Conservation (phyloP, 1,284 basidiomycete species). For the Cutaneotrichosporon sp. region DNA sequence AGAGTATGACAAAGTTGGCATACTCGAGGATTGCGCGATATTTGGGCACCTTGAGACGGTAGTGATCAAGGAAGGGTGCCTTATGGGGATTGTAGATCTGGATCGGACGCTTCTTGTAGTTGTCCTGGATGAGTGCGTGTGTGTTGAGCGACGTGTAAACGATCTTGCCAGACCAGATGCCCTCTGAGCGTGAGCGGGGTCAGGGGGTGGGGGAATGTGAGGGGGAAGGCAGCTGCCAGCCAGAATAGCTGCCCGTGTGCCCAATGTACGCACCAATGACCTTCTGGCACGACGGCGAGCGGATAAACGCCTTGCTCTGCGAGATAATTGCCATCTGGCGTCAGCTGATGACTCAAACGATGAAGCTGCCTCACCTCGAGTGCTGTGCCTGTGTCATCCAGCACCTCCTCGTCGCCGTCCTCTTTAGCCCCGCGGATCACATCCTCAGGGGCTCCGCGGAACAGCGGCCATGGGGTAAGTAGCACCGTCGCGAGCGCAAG, state of each 20-base stretch:
- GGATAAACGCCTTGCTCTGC: conserved; percentile 80
- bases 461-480: conserved; percentile 84
- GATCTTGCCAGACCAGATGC: conserved; percentile 66
- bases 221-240: neutral
- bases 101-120: conserved; percentile 86
- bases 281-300: conserved; percentile 78
- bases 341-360: neutral
- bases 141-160: conserved; percentile 84
- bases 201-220: no score
- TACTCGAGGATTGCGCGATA: conserved; percentile 88
- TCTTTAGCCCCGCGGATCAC: conserved; percentile 65
- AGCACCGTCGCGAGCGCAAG: conserved; percentile 75
- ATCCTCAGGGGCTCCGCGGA: conserved; percentile 71
- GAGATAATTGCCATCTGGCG: conserved; percentile 73
- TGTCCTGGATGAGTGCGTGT: conserved; percentile 85
- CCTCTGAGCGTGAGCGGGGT: conserved; percentile 41
- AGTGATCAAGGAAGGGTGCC: conserved; percentile 88
- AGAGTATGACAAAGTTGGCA: conserved; percentile 74
- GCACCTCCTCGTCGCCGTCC: conserved; percentile 64
- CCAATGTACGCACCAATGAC: conserved; percentile 62
- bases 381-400: conserved; percentile 79
- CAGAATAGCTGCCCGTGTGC: no score
- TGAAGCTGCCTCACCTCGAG: conserved; percentile 60
- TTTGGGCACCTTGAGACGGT: conserved; percentile 87
- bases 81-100: conserved; percentile 92